phyloP scores from a whole-genome alignment of 331 rosid species.

The Arachis monticola region DNA sequence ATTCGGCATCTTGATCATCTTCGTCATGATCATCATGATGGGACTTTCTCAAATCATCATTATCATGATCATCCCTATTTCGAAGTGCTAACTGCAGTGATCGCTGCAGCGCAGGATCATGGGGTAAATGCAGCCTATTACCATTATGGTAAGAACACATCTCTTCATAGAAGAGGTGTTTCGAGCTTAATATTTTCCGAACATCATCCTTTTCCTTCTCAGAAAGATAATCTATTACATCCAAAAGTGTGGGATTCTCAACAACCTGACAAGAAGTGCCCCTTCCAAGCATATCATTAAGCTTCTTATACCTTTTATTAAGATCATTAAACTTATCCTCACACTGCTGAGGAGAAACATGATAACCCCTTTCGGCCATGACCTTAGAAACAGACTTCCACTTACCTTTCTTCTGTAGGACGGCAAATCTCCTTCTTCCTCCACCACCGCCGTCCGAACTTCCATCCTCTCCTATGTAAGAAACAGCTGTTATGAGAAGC shows the following conservation, averaged over 20 bases:
- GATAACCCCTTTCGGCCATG: constrained; percentile 91
- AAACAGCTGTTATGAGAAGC: constrained; percentile 93
- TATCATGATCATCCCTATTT: constrained; percentile 75
- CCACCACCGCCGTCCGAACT: constrained; percentile 54
- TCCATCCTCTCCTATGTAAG: constrained; percentile 80
- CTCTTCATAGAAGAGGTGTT: constrained; percentile 92
- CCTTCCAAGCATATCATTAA: constrained; percentile 90
- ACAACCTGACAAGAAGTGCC: constrained; percentile 95
- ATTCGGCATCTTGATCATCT: constrained; percentile 74
- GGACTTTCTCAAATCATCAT: constrained; percentile 65
- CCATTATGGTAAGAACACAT: constrained; percentile 96
- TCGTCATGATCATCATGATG: constrained; percentile 75
- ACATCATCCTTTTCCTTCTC: constrained; percentile 94
- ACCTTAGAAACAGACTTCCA: constrained; percentile 93
- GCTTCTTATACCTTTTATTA: constrained; percentile 89
- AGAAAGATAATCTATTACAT: constrained; percentile 60
- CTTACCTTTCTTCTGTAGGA: constrained; percentile 87
- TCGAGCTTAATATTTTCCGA: constrained; percentile 83
- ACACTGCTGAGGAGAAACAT: constrained; percentile 96
- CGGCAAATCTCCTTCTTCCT: constrained; percentile 73
- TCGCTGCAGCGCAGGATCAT: constrained; percentile 82
- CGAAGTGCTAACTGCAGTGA: constrained; percentile 82
- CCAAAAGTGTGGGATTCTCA: constrained; percentile 79
- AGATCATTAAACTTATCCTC: constrained; percentile 98
- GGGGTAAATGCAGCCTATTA: constrained; percentile 89